phyloP scores from a whole-genome alignment of 768 basidiomycete species.

The Phanerodontia chrysosporium region DNA sequence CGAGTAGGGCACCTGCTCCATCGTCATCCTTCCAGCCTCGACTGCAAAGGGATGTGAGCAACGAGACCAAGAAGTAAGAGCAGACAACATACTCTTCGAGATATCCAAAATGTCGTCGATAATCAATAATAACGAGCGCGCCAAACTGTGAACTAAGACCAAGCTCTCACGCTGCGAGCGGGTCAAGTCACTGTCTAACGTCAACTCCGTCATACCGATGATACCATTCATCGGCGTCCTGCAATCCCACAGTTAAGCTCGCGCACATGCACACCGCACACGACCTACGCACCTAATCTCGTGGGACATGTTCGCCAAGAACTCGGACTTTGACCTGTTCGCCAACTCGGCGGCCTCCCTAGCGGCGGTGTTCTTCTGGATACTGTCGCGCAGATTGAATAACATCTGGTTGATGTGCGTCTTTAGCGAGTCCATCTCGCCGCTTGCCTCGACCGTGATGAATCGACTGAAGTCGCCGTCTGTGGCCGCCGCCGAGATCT shows the following conservation, averaged over 20 bases:
- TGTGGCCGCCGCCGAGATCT: constrained; percentile 97
- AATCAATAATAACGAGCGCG: constrained; percentile 88
- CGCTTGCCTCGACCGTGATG: constrained; percentile 97
- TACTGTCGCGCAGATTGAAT: constrained; percentile 91
- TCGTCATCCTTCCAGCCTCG: constrained; percentile 99
- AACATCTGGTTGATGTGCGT: constrained; percentile 99
- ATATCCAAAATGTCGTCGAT: constrained; percentile 99
- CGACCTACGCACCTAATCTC: constrained; percentile 86
- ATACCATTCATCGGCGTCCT: constrained; percentile 99
- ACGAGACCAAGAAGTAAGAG: not conserved
- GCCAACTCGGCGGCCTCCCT: constrained; percentile 96
- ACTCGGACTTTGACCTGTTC: constrained; percentile 96
- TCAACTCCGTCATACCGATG: constrained; percentile 99
- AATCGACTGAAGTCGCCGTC: constrained; percentile 98
- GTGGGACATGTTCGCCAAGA: constrained; percentile 98
- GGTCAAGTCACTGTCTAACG: constrained; percentile 93
- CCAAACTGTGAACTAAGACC: constrained; percentile 91
- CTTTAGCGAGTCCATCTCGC: constrained; percentile 99
- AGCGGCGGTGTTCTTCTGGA: constrained; percentile 98
- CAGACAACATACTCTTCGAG: constrained; percentile 80
- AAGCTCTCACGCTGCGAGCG: constrained; percentile 93
- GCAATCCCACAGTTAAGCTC: not conserved
- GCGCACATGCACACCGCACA: not conserved
- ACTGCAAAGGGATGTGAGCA: constrained; percentile 43
- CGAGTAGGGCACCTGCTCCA: constrained; percentile 98